Evolutionary conservation across 495 filamentous ascomycete species (phyloP).

Genomic region (Lasiosphaeria miniovina): DNA sequence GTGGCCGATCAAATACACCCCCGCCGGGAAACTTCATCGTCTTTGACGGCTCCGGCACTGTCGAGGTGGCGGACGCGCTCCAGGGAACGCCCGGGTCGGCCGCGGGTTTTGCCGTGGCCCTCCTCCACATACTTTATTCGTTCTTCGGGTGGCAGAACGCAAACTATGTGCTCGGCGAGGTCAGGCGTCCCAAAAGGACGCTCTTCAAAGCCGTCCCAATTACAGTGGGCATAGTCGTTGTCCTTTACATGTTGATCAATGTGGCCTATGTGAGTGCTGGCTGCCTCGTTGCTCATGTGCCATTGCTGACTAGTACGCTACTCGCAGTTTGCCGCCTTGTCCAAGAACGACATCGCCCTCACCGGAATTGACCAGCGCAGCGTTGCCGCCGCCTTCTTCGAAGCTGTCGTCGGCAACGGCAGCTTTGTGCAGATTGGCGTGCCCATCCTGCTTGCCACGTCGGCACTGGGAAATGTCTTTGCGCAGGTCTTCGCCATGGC

Average conservation of each 20-base stretch:
- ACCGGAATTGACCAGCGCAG: neutral
- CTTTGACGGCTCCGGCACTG: neutral
- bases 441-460: neutral
- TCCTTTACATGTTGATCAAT: neutral
- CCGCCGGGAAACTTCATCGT: neutral
- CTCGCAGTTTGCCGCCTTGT: neutral
- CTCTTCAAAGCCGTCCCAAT: neutral
- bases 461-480: constrained; percentile 6
- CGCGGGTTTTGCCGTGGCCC: neutral
- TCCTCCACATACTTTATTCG: neutral
- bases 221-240: neutral
- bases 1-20: neutral
- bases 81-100: neutral
- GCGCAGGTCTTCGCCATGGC: constrained; percentile 8
- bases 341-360: neutral
- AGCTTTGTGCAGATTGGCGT: neutral
- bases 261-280: neutral
- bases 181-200: neutral
- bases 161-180: neutral
- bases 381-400: neutral
- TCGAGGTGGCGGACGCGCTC: neutral
- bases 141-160: neutral
- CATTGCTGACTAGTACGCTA: neutral
- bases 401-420: neutral
- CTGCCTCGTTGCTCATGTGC: neutral